phyloP scores from a whole-genome alignment of 176 grass and related monocot species.

The Bolboschoenus planiculmis region DNA sequence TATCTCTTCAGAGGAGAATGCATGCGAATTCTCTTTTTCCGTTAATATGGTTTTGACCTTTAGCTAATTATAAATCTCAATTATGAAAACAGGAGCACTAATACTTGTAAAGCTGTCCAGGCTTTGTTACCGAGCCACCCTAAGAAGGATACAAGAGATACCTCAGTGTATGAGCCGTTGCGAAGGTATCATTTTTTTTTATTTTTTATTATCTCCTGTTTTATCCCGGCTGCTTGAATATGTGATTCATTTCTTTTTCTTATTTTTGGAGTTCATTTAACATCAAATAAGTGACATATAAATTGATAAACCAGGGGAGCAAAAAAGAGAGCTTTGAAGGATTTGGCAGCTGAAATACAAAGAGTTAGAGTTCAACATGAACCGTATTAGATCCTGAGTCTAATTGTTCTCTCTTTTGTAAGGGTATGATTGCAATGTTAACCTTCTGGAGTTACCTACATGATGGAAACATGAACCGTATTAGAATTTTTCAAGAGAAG shows the following conservation, averaged over 20 bases:
- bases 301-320: constrained; percentile 42
- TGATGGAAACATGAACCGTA: neutral
- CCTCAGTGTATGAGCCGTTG: constrained; percentile 73
- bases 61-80: neutral
- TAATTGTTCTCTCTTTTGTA: neutral
- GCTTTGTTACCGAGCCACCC: constrained; percentile 81
- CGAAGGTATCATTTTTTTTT: constrained; percentile 55
- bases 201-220: constrained; percentile 11
- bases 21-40: too few relatives aligned
- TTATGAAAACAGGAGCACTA: neutral
- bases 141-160: constrained; percentile 77
- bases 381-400: constrained; percentile 40
- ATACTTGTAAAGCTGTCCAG: constrained; percentile 27
- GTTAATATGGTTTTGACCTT: constrained; percentile 20
- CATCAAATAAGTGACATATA: constrained; percentile 18
- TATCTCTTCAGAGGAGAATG: too few relatives aligned
- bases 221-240: neutral
- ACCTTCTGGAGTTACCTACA: neutral
- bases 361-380: constrained; percentile 68
- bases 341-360: constrained; percentile 88
- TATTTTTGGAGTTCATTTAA: constrained; percentile 15
- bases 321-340: constrained; percentile 56
- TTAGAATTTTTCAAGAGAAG: too few relatives aligned
- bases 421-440: neutral
- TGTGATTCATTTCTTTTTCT: constrained; percentile 9